A percentile compares a stretch with the other conserved stretches of the same genome.
Conservation (phyloP, 257 asterid genomes). For the Fraxinus cuspidata region DNA sequence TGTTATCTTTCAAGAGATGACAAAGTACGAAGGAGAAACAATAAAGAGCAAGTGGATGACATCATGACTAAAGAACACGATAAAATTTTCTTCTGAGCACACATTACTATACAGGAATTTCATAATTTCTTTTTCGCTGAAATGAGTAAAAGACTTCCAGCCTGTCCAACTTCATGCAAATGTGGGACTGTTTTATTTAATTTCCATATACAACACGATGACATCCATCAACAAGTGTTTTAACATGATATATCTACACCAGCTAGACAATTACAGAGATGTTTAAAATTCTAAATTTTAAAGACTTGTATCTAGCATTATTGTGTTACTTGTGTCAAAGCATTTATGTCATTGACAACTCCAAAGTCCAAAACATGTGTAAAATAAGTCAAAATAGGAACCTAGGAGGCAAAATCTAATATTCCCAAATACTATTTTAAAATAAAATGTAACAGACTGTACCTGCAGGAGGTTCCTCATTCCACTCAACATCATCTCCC, state of each 20-base stretch:
- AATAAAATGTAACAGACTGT: slow-evolving; percentile 19
- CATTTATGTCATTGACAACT: not conserved
- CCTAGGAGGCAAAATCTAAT: not conserved
- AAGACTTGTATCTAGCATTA: not conserved
- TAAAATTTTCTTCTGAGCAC: not conserved
- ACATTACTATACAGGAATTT: too few species aligned
- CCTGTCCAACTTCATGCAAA: not conserved
- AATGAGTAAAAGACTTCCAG: not conserved
- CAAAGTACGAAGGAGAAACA: not conserved
- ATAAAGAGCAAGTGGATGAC: not conserved
- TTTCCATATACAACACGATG: not conserved
- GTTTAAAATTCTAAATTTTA: not conserved
- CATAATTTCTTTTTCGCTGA: not conserved
- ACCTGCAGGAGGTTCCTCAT: slow-evolving; percentile 79
- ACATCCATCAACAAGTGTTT: not conserved
- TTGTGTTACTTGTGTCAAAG: not conserved
- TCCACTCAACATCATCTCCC: slow-evolving; percentile 77
- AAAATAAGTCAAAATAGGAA: not conserved
- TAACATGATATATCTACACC: not conserved
- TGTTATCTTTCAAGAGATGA: too few species aligned
- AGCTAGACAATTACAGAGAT: not conserved
- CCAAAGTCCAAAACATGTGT: not conserved
- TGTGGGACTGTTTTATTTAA: not conserved
- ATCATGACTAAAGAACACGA: not conserved
- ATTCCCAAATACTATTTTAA: not conserved